Evolutionary conservation across 208 protist genomes (phyloP), one percentile per base, ranked within the genome.

Genomic region (Jaenimonas drosophilae): DNA sequence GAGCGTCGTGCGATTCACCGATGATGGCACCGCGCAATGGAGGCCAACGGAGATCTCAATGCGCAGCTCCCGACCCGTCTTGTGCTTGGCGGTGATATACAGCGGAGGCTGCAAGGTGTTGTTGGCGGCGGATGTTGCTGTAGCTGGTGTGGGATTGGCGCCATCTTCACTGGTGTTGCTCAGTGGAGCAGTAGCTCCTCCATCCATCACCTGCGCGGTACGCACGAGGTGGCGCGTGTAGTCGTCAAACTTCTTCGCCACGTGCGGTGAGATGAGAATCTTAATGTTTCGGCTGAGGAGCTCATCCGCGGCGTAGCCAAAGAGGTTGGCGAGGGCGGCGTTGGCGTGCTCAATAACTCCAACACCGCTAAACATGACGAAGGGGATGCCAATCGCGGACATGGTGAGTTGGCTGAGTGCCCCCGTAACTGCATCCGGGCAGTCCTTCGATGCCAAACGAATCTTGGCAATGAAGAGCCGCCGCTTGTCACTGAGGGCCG

Each of bases 281-380:
- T 55, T 51, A 16, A 66, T 38, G 24, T 48, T 59, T 9, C 38
- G 6, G 3, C 52, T 17, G 6, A 66, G 7, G 12, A 66, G 4
- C 24, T 66, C 52, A 21, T 39, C 24, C 25, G 37, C 17, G 36
- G 11, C 11, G 47, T 61, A 66, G n/a, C 44, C 44, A 21, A 66
- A 57, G 19, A 51, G 12, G 23, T 33, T 11, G 21, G 45, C 19
- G 38, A 56, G 14, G 19, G 53, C 37, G 3, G 11, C 21, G 43
- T 59, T 61, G 34, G 36, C 40, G 24, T 21, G 14, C 4, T 16
- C n/a, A 19, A 66, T 56, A n/a, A 61, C 24, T 19, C 59, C 59
- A 19, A 17, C 24, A 14, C 16, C 33, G 17, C 14, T 36, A 12
- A 64, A 30, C 3, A 39, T 21, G 19, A 64, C 16, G 42, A 64